Base-by-base conservation (phyloP, 106 monocot species). In the Chionographis japonica region DNA sequence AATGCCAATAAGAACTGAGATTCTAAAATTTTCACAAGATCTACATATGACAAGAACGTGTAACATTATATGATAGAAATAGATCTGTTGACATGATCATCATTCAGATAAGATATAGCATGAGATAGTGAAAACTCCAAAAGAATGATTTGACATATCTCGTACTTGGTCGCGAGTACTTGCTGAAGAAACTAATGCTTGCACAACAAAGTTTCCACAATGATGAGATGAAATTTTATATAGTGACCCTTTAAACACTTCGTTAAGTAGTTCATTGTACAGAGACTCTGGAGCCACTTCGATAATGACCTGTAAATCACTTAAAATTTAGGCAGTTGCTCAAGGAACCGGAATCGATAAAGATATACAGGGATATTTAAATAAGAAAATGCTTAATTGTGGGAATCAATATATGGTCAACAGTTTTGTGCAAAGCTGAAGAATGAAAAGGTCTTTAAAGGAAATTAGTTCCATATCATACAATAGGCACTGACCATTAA, bases 141-240 rank as follows among this genome's bases (percentile, higher is more conserved):
- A 57, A 42, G 62, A 68, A 41, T 51, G 20, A 46, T 46, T 37
- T 72, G 37, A 39, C 18, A 63, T 62, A 71, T 39, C 15, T 54
- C 83, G 58, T 92, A 95, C 95, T 50, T 95, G 92, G 69, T 70
- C 75, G 56, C 57, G 66, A 51, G 81, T 81, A 76, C 70, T 92
- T 54, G 80, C 75, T 42, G 95, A 95, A 69, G 92, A 79, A 66
- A 95, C 61, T 58, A 95, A 60, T 68, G 95, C 86, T 84, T 95
- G 95, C 66, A 88, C 80, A 67, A 86, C 89, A 69, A 89, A 95
- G 42, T 92, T 95, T 15, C 95, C 95, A 74, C 79, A 92, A 5
- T 72, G 77, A 60, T 92, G 86, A 60, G 74, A 84, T 52, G 95
- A 82, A 54, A 92, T 84, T 71, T 84, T 71, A 74, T 77, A 78